A percentile compares a stretch with the other conserved stretches of the same genome.
Conservation (phyloP, 768 basidiomycete species). For the Termitomyces heimii region DNA sequence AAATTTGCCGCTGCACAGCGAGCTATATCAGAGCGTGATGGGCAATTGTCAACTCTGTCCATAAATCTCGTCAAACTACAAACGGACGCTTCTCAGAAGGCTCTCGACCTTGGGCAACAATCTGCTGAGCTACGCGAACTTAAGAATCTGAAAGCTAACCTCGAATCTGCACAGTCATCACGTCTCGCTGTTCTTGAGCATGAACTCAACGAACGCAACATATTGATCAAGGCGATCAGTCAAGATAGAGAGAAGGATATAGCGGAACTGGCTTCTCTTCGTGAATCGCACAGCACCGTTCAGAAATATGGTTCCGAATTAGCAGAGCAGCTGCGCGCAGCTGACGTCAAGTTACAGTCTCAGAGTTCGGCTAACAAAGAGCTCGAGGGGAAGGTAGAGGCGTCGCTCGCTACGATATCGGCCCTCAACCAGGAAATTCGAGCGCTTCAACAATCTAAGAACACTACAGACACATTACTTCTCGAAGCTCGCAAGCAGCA, state of each 20-base stretch:
- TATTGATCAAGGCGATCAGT: slow-evolving; percentile 4
- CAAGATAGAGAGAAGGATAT: slow-evolving; percentile 9
- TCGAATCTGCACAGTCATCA: slow-evolving; percentile 11
- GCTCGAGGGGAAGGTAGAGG: slow-evolving; percentile 2
- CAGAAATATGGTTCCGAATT: neutral
- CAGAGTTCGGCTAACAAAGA: neutral
- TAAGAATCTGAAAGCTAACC: slow-evolving; percentile 8
- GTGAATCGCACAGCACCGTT: slow-evolving; percentile 4
- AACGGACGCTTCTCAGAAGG: slow-evolving; percentile 8
- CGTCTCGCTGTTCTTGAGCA: slow-evolving; percentile 8
- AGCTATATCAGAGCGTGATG: slow-evolving; percentile 19
- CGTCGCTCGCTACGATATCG: neutral
- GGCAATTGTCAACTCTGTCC: slow-evolving; percentile 18
- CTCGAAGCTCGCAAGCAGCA: neutral
- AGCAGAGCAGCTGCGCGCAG: neutral
- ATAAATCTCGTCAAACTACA: slow-evolving; percentile 15
- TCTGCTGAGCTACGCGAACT: slow-evolving; percentile 5
- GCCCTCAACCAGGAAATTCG: neutral
- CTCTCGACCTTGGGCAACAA: slow-evolving; percentile 5
- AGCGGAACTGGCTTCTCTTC: slow-evolving; percentile 11
- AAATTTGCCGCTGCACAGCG: slow-evolving; percentile 13
- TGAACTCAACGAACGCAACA: slow-evolving; percentile 13
- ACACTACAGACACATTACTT: neutral
- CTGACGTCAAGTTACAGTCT: slow-evolving; percentile 1
- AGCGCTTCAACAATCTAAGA: slow-evolving; percentile 1